Evolutionary conservation across 177 flowering plant genomes (phyloP), one percentile per base, ranked within the genome.

Genomic region (Vitis hybrid): DNA sequence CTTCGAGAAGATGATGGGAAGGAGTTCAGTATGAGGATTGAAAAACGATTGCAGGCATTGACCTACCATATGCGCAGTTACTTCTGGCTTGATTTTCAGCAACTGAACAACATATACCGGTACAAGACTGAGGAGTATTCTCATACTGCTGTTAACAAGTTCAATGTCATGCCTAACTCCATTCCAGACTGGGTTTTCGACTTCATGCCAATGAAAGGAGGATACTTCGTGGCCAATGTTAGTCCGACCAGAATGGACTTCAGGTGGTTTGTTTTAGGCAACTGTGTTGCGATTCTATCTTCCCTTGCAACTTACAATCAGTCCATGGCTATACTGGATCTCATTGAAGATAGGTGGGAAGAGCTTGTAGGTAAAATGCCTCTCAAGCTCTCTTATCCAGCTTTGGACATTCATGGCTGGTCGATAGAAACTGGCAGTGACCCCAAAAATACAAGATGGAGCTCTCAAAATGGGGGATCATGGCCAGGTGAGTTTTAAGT

Each of bases 231-330:
- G 31, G 80, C 77, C 11, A 77, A 77, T 60, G 77, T 77, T 7
- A 77, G 80, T 67, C 80, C 80, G 52, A 75, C 80, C 29, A 69
- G 76, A 63, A 76, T 76, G 79, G 79, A 76, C 56, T 76, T 76
- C 57, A 39, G 79, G 10, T 76, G 79, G 79, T 72, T 76, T 59
- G 60, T 62, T 64, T 72, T 72, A n/a, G 79, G 79, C 39, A 76
- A 76, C 39, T 72, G 79, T 69, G 67, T 72, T 16, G 79, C 76
- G 3, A 73, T 76, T 22, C 62, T 76, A 11, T 59, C 79, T 19
- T 76, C 79, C 19, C 73, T 76, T 19, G 70, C 79, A 29, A 76
- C 79, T 48, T 76, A 67, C 9, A 76, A 72, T 52, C 79, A 76
- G 66, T 64, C 79, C 11, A 62, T 62, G 76, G 79, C 79, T 4